Base-by-base conservation (phyloP, 106 monocot species). In the Iris macrosiphon region DNA sequence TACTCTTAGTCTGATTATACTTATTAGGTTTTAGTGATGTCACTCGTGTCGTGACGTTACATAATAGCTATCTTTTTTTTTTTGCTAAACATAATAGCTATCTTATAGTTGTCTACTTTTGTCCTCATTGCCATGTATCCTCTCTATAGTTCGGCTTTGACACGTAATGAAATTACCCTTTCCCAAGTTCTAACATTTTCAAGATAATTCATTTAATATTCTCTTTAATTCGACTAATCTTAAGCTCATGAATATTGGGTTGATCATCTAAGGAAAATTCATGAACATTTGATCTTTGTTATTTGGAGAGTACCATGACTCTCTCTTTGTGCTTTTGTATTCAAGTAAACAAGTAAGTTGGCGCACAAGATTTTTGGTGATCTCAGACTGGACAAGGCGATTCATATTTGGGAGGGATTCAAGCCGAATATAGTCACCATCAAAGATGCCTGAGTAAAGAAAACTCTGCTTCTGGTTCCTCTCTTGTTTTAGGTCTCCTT, bases 321-420 rank as follows among this genome's bases (percentile, higher is more conserved):
- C n/a, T n/a, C n/a, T n/a, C n/a, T 30, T 4, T 53, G 31, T 27
- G 9, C 21, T 58, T 58, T 7, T 40, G n/a, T 27, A 13, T 65
- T 62, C 14, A 40, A 87, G 87, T 63, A 87, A 87, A 61, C 87
- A 87, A 72, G 78, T 87, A 19, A 82, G 87, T 24, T 87, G 87
- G 87, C 77, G 82, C 32, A 87, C 87, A 12, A 62, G 80, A 61
- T 46, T 57, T 11, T 40, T 80, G 25, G 86, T 86, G 49, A 52
- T 80, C 45, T 66, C 80, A 0, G 74, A 86, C 49, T 86, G 86
- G 86, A 63, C 52, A 6, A 66, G 62, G 59, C 64, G 77, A 46
- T 80, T 77, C 66, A 67, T 86, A 40, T 86, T 86, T 51, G 86
- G 86, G 40, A 77, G 86, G 70, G 86, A 86, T 49, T 80, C 80